These are phyloP conservation scores for Hypoxylon fragiforme DNA, from an alignment of 495 filamentous ascomycete genomes.

Conservation along the genomic window DNA sequence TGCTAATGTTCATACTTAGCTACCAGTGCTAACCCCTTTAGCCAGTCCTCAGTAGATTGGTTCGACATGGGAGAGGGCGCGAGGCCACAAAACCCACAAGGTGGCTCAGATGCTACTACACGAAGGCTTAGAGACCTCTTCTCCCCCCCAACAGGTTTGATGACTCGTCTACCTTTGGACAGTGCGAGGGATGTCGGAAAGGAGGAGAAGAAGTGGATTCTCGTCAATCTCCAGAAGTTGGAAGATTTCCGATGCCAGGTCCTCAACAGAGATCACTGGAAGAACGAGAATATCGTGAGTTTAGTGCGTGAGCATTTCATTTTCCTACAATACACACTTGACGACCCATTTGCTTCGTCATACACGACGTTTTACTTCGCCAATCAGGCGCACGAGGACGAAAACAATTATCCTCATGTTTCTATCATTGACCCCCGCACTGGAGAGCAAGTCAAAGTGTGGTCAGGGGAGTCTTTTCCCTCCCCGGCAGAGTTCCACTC, in stretches of 20 bases:
- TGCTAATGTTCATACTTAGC: conserved; percentile 15
- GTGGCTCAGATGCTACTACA: conserved; percentile 24
- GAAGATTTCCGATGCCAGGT: conserved; percentile 90
- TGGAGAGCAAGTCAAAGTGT: conserved; percentile 95
- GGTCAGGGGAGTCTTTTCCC: conserved; percentile 82
- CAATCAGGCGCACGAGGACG: conserved; percentile 68
- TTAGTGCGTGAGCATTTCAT: conserved; percentile 90
- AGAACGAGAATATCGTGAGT: conserved; percentile 72
- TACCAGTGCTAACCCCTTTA: conserved; percentile 69
- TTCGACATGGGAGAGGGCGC: conserved; percentile 50
- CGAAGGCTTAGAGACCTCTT: conserved; percentile 82
- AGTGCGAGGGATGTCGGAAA: conserved; percentile 80
- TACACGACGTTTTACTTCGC: conserved; percentile 93
- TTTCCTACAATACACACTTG: conserved; percentile 89
- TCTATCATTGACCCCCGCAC: conserved; percentile 94
- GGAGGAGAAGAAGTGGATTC: conserved; percentile 85
- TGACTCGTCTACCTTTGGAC: conserved; percentile 74
- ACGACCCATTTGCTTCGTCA: conserved; percentile 70
- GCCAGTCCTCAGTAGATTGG: conserved; percentile 75
- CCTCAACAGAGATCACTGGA: conserved; percentile 95
- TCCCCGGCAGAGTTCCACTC: conserved; percentile 80
- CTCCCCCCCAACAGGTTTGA: conserved; percentile 86
- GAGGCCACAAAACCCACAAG: conserved; percentile 2
- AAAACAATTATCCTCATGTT: conserved; percentile 82
- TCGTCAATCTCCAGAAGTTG: conserved; percentile 93